Conservation (phyloP, 768 basidiomycete genomes). For the Phaeotremella skinneri region DNA sequence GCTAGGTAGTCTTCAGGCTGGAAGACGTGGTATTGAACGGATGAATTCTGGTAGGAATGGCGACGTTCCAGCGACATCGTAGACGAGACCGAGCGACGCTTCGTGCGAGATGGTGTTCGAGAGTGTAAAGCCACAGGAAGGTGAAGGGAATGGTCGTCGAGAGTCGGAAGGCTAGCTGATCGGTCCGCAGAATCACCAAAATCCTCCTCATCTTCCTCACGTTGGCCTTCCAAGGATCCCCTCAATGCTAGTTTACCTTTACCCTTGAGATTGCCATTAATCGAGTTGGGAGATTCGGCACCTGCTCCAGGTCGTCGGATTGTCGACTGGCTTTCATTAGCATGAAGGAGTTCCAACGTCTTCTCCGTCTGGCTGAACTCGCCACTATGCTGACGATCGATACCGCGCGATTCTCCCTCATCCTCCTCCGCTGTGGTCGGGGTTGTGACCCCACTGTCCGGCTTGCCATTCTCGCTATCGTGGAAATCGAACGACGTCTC, state of each 20-base stretch:
- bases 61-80: slow-evolving; percentile 56
- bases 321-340: slow-evolving; percentile 50
- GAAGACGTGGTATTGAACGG: slow-evolving; percentile 54
- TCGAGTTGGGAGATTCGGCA: slow-evolving; percentile 12
- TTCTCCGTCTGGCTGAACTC: slow-evolving; percentile 35
- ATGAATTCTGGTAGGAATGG: slow-evolving; percentile 53
- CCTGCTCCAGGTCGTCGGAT: slow-evolving; percentile 37
- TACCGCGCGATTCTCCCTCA: slow-evolving; percentile 11
- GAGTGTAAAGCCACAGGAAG: slow-evolving; percentile 57
- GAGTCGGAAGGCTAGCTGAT: slow-evolving; percentile 17
- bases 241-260: slow-evolving; percentile 21
- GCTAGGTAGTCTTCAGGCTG: slow-evolving; percentile 55
- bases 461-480: slow-evolving; percentile 29
- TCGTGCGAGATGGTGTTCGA: slow-evolving; percentile 90
- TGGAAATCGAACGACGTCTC: slow-evolving; percentile 28
- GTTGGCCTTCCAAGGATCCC: slow-evolving; percentile 31
- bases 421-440: slow-evolving; percentile 49
- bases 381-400: slow-evolving; percentile 23
- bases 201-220: slow-evolving; percentile 42
- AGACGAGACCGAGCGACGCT: slow-evolving; percentile 91
- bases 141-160: slow-evolving; percentile 55
- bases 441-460: slow-evolving; percentile 34
- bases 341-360: slow-evolving; percentile 38
- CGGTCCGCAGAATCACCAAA: slow-evolving; percentile 13
- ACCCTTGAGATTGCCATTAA: neutral